phyloP scores from a whole-genome alignment of 108 stramenopile species.

The Skeletonema costatum region DNA sequence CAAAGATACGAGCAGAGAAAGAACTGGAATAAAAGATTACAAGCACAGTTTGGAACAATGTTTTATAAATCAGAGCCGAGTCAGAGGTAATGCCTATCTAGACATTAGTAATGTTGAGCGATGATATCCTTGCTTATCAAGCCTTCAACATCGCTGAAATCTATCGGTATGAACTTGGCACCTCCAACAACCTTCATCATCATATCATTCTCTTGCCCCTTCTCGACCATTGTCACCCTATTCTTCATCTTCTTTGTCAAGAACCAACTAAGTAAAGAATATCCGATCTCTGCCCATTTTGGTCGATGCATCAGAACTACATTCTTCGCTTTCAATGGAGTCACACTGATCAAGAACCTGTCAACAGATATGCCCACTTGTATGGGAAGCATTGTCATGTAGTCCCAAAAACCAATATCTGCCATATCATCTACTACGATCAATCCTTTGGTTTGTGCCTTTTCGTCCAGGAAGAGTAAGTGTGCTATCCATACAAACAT shows the following conservation, averaged over 20 bases:
- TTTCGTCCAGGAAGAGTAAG: conserved; percentile 56
- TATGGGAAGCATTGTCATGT: conserved; percentile 63
- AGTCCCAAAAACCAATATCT: conserved; percentile 49
- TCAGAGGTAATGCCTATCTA: not conserved
- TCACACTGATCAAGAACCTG: conserved; percentile 63
- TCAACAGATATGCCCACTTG: conserved; percentile 60
- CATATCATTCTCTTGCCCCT: conserved; percentile 29
- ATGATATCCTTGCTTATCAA: conserved; percentile 26
- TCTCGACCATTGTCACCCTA: conserved; percentile 48
- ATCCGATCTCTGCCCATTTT: conserved; percentile 47
- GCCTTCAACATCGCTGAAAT: conserved; percentile 27
- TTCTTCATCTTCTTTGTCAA: conserved; percentile 50
- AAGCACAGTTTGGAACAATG: not conserved
- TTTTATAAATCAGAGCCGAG: not conserved
- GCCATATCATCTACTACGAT: conserved; percentile 56
- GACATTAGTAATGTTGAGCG: conserved; percentile 7
- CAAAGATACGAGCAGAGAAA: conserved; percentile 8
- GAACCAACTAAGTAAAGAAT: conserved; percentile 46
- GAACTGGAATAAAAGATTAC: not conserved
- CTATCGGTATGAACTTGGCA: conserved; percentile 26
- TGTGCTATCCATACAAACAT: conserved; percentile 63
- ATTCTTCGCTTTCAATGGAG: conserved; percentile 63
- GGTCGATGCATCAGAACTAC: conserved; percentile 51
- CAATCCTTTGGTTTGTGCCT: conserved; percentile 58
- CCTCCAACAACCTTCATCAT: conserved; percentile 37